Evolutionary conservation across 2,329 filamentous ascomycete genomes (phyloP).

Genomic region (Alternaria metachromatica): DNA sequence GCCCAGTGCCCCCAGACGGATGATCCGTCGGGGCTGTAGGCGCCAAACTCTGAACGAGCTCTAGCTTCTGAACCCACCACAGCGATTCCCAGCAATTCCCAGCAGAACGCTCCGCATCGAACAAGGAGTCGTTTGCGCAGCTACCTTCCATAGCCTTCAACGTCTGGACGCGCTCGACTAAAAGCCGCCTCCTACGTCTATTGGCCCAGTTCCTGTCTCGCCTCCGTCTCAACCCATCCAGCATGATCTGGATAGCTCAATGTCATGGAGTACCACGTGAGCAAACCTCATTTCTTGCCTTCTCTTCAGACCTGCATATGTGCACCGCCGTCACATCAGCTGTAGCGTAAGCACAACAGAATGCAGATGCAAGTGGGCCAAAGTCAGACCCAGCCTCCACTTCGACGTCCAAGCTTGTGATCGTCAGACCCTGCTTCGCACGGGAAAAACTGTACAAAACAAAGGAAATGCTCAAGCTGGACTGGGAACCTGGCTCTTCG

Average conservation of each 20-base stretch:
- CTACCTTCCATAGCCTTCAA: constrained; percentile 5
- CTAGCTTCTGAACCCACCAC: too few relatives aligned
- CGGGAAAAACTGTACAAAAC: neutral
- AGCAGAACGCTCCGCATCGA: neutral
- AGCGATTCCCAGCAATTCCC: too few relatives aligned
- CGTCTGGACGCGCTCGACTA: constrained; percentile 13
- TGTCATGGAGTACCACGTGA: constrained; percentile 25
- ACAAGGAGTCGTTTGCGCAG: neutral
- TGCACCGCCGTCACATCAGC: constrained; percentile 2
- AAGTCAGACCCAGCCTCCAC: neutral
- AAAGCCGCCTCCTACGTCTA: constrained; percentile 17
- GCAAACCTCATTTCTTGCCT: neutral
- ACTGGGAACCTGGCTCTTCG: neutral
- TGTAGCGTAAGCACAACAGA: neutral
- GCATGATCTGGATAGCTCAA: constrained; percentile 27
- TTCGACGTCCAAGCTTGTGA: constrained; percentile 1
- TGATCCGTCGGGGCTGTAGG: neutral
- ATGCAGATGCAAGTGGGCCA: constrained; percentile 3
- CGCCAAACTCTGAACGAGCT: neutral
- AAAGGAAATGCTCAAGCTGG: neutral
- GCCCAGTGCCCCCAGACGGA: neutral
- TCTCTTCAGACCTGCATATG: neutral
- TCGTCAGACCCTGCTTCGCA: constrained; percentile 1
- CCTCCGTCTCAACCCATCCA: constrained; percentile 38
- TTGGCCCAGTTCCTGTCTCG: constrained; percentile 42